Evolutionary conservation across 2,329 filamentous ascomycete species (phyloP).

Genomic region (Ilyonectria destructans): DNA sequence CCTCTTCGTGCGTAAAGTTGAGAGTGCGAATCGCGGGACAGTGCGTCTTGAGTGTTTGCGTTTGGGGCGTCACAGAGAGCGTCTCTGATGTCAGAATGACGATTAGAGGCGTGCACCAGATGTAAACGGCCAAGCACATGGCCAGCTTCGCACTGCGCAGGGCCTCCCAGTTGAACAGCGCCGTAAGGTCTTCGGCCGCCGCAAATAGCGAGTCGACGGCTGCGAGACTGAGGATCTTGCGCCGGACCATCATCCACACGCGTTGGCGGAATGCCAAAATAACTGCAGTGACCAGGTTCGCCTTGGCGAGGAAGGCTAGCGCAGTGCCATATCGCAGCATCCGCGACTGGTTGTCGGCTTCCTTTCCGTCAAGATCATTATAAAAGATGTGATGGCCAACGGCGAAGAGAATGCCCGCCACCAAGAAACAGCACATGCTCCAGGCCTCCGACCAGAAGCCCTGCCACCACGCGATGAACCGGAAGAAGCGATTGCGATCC

Average conservation of each 20-base stretch:
- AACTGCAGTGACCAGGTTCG: slow-evolving; percentile 46
- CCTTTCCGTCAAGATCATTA: slow-evolving; percentile 34
- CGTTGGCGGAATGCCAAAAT: slow-evolving; percentile 47
- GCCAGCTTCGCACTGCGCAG: slow-evolving; percentile 45
- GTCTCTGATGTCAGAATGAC: slow-evolving; percentile 49
- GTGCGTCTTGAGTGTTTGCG: slow-evolving; percentile 24
- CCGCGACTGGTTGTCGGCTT: slow-evolving; percentile 41
- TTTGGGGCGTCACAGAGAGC: slow-evolving; percentile 37
- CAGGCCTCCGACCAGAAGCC: slow-evolving; percentile 43
- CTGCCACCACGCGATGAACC: slow-evolving; percentile 13
- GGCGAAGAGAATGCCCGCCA: slow-evolving; percentile 44
- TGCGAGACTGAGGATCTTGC: slow-evolving; percentile 45
- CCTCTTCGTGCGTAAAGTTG: slow-evolving; percentile 44
- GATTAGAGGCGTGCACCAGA: slow-evolving; percentile 47
- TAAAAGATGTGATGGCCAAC: slow-evolving; percentile 48
- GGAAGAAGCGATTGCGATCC: slow-evolving; percentile 12
- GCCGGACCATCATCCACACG: slow-evolving; percentile 49
- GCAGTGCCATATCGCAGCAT: slow-evolving; percentile 45
- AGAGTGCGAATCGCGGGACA: slow-evolving; percentile 46
- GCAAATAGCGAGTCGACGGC: slow-evolving; percentile 49
- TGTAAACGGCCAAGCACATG: slow-evolving; percentile 47
- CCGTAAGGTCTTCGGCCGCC: slow-evolving; percentile 45
- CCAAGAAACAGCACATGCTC: slow-evolving; percentile 47
- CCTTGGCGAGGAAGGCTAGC: slow-evolving; percentile 47
- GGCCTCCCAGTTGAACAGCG: slow-evolving; percentile 46